Evolutionary conservation across 176 grass and related monocot genomes (phyloP).

Genomic region (Triticum timopheevii): DNA sequence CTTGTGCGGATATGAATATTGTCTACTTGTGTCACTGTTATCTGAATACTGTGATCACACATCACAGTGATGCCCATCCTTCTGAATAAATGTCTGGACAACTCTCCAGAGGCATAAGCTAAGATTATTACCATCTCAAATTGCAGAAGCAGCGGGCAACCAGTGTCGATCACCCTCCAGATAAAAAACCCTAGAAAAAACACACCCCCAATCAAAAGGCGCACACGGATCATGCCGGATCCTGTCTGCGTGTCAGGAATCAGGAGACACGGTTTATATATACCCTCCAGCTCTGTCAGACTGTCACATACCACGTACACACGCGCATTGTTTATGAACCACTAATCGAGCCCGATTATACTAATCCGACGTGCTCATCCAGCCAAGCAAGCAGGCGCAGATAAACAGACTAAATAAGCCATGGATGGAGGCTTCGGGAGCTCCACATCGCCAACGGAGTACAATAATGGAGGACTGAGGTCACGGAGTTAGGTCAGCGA

Average conservation of each 20-base stretch:
- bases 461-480: constrained; percentile 12
- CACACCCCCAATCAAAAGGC: neutral
- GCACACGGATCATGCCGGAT: constrained; percentile 6
- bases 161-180: neutral
- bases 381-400: neutral
- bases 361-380: neutral
- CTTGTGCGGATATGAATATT: neutral
- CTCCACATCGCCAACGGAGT: constrained; percentile 11
- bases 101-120: neutral
- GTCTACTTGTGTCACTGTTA: neutral
- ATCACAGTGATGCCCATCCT: neutral
- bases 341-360: neutral
- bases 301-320: neutral
- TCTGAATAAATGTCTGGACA: neutral
- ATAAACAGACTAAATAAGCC: constrained; percentile 28
- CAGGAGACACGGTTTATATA: neutral
- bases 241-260: constrained; percentile 38
- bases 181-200: neutral
- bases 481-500: constrained; percentile 38
- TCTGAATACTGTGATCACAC: neutral
- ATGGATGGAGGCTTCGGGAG: constrained; percentile 20
- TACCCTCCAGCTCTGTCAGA: neutral
- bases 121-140: neutral
- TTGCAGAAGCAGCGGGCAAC: neutral
- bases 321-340: neutral